phyloP scores from a whole-genome alignment of 1,284 basidiomycete genomes.

The Puccinia horiana region DNA sequence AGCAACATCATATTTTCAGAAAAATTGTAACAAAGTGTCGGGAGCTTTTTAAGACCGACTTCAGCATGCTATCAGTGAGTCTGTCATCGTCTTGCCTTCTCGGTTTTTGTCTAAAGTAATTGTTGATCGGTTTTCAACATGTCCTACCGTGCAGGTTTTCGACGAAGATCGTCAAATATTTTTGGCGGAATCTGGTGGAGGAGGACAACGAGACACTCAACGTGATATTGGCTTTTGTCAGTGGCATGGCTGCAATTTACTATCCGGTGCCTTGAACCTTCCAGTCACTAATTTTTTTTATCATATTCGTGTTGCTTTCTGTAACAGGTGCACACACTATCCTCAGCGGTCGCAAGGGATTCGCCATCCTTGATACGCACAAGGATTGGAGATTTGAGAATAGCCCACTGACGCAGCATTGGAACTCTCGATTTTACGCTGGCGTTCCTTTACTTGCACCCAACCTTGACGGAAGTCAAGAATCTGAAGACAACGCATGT shows the following conservation, averaged over 20 bases:
- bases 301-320: background rate
- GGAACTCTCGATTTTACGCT: constrained; percentile 37
- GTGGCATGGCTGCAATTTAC: background rate
- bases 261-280: background rate
- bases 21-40: constrained; percentile 53
- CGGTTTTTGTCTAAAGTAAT: background rate
- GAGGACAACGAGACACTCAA: constrained; percentile 14
- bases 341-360: constrained; percentile 46
- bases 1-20: constrained; percentile 52
- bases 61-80: constrained; percentile 54
- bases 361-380: constrained; percentile 42
- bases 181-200: constrained; percentile 51
- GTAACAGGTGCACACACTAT: constrained; percentile 45
- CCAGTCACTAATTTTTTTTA: background rate
- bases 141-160: constrained; percentile 42
- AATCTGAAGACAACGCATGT: constrained; percentile 46
- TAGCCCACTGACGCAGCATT: constrained; percentile 31
- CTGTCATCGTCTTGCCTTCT: background rate
- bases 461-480: constrained; percentile 38
- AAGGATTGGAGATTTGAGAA: constrained; percentile 47
- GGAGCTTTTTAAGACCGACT: constrained; percentile 52
- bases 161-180: constrained; percentile 55
- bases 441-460: constrained; percentile 50
- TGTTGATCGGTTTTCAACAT: background rate
- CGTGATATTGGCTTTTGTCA: constrained; percentile 37